A percentile compares a stretch with the other conserved stretches of the same genome.
phyloP scores from a whole-genome alignment of 345 rosid species.

The Acer negundo region DNA sequence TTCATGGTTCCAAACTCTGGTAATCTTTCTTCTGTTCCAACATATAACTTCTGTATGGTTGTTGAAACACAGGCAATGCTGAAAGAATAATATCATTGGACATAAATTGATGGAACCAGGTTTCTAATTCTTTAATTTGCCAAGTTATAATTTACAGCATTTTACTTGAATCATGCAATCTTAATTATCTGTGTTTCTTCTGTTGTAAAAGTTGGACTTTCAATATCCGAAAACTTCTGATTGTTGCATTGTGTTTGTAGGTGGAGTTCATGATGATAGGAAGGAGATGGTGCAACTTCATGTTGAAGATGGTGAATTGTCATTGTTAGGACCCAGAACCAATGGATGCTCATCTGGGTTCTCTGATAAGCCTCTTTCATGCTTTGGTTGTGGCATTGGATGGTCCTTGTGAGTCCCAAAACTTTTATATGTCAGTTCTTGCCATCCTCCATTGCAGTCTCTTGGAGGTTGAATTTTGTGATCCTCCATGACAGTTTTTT shows the following conservation, averaged over 20 bases:
- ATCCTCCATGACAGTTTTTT: not conserved
- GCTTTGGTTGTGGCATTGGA: conserved; percentile 36
- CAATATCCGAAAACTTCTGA: not conserved
- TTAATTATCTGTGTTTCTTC: not conserved
- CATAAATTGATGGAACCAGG: conserved; percentile 23
- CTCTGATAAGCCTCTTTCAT: conserved; percentile 29
- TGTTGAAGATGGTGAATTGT: conserved; percentile 14
- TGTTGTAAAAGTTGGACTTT: not conserved
- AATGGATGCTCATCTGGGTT: not conserved
- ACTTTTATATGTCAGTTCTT: not conserved
- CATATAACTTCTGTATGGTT: not conserved
- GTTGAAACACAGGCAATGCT: not conserved
- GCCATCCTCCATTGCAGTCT: not conserved
- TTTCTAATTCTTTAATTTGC: not conserved
- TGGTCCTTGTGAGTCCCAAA: conserved; percentile 34
- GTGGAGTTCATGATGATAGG: conserved; percentile 1
- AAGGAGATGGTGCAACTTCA: conserved; percentile 14
- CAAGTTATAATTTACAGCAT: not conserved
- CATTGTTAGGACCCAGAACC: conserved; percentile 11
- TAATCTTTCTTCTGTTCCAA: not conserved
- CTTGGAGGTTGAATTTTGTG: not conserved
- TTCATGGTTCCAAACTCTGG: not conserved
- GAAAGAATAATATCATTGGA: not conserved
- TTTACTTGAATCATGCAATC: not conserved
- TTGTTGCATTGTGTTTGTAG: not conserved